phyloP scores from a whole-genome alignment of 2,329 filamentous ascomycete genomes.

The Stagonosporopsis rhizophila region DNA sequence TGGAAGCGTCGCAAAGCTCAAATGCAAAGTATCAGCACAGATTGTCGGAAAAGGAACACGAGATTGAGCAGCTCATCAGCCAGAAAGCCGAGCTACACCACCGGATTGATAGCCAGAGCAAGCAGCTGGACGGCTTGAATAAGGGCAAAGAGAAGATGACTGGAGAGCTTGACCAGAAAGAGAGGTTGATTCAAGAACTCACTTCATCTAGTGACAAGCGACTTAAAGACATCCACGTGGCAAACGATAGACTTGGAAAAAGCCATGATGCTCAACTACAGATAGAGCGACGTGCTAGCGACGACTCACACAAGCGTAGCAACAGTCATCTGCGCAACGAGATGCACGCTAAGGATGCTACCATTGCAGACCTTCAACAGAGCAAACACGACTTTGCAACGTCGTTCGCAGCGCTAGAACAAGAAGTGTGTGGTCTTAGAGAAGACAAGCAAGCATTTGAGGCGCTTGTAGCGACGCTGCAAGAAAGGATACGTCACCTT shows the following conservation, averaged over 20 bases:
- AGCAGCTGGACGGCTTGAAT: constrained; percentile 34
- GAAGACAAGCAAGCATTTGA: constrained; percentile 45
- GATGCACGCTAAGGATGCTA: constrained; percentile 35
- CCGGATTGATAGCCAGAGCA: constrained; percentile 34
- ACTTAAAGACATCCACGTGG: constrained; percentile 31
- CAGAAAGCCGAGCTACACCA: constrained; percentile 41
- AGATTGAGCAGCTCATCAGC: constrained; percentile 37
- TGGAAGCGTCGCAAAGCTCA: constrained; percentile 34
- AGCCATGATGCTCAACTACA: constrained; percentile 27
- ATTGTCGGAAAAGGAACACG: constrained; percentile 36
- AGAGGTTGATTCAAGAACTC: constrained; percentile 37
- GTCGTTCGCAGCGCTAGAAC: constrained; percentile 37
- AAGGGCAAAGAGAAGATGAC: constrained; percentile 32
- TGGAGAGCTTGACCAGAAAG: constrained; percentile 36
- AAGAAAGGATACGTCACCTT: constrained; percentile 40
- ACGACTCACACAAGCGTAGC: constrained; percentile 16
- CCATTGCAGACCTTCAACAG: constrained; percentile 36
- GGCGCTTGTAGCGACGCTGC: constrained; percentile 37
- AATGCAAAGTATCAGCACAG: constrained; percentile 43
- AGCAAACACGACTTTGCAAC: constrained; percentile 33
- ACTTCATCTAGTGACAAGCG: constrained; percentile 29
- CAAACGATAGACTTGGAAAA: constrained; percentile 30
- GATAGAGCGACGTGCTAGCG: constrained; percentile 12
- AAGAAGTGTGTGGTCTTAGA: constrained; percentile 36
- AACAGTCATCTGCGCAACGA: constrained; percentile 25